Conservation (phyloP, 495 filamentous ascomycete genomes). For the Ramalina peruviana region DNA sequence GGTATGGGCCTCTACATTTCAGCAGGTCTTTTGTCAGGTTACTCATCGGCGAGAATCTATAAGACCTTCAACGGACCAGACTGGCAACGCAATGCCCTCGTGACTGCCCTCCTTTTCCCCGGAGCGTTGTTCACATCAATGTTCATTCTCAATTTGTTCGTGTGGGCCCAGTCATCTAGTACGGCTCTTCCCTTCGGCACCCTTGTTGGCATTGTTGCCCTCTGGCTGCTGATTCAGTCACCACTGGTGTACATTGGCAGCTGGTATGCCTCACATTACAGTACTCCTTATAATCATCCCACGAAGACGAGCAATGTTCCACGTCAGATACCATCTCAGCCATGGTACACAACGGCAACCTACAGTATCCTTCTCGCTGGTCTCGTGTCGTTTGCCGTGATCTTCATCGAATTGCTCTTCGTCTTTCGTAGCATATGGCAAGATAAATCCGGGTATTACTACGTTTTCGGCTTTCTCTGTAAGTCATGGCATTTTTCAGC, state of each 20-base stretch:
- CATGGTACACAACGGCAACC: conserved; percentile 61
- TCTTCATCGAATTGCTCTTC: conserved; percentile 89
- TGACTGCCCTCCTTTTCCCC: conserved; percentile 75
- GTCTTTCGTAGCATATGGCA: conserved; percentile 87
- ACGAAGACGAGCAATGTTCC: conserved; percentile 65
- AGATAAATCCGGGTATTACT: conserved; percentile 89
- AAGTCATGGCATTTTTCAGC: too few species aligned
- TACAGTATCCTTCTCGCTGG: conserved; percentile 60
- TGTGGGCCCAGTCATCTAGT: conserved; percentile 86
- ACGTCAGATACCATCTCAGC: conserved; percentile 62
- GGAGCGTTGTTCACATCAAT: conserved; percentile 66
- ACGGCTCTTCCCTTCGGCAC: conserved; percentile 85
- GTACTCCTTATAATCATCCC: conserved; percentile 68
- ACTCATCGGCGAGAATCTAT: conserved; percentile 75
- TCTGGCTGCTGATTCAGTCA: conserved; percentile 85
- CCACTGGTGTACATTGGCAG: conserved; percentile 79
- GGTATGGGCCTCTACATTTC: conserved; percentile 78
- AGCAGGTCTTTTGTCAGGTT: conserved; percentile 83
- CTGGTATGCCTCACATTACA: conserved; percentile 60
- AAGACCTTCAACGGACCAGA: conserved; percentile 71
- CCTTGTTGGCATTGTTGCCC: conserved; percentile 55
- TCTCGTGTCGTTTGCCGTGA: conserved; percentile 78
- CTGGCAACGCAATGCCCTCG: conserved; percentile 69
- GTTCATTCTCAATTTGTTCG: conserved; percentile 81
- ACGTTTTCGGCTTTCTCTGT: conserved; percentile 82